These are phyloP conservation scores for Coccomyxa sp. DNA, from an alignment of 139 green algal species.

Conservation along the genomic window DNA sequence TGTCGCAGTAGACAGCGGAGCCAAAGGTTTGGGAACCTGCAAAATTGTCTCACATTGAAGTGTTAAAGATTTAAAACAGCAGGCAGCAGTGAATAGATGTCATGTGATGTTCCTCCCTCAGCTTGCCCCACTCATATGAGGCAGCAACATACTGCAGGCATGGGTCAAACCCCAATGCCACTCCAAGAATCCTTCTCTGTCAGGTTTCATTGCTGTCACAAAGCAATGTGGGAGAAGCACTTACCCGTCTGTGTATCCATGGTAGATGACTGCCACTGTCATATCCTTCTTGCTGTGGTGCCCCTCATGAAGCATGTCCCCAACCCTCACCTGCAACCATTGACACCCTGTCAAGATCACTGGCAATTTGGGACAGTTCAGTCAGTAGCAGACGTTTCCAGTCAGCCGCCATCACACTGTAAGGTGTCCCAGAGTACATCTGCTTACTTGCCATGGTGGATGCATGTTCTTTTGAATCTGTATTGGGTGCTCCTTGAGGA, in stretches of 20 bases:
- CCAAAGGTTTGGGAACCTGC: neutral
- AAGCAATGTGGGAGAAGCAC: neutral
- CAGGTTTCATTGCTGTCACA: neutral
- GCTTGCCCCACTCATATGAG: neutral
- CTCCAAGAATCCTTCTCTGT: neutral
- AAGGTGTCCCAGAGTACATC: neutral
- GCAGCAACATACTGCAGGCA: neutral
- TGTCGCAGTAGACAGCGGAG: neutral
- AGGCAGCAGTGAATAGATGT: neutral
- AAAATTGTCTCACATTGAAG: neutral
- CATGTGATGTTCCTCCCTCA: neutral
- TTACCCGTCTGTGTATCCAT: neutral
- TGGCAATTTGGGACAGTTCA: neutral
- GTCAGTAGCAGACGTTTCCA: neutral
- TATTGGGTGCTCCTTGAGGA: neutral
- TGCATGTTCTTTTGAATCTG: neutral
- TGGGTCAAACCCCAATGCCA: neutral
- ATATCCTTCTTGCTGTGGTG: neutral
- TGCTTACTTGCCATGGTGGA: neutral
- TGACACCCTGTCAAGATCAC: no score
- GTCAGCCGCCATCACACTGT: neutral
- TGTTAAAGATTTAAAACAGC: neutral
- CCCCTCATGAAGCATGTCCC: neutral
- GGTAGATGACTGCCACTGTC: slow-evolving; percentile 6
- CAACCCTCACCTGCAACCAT: neutral